phyloP scores from a whole-genome alignment of 1,284 basidiomycete genomes.

The Moesziomyces globuligerus region DNA sequence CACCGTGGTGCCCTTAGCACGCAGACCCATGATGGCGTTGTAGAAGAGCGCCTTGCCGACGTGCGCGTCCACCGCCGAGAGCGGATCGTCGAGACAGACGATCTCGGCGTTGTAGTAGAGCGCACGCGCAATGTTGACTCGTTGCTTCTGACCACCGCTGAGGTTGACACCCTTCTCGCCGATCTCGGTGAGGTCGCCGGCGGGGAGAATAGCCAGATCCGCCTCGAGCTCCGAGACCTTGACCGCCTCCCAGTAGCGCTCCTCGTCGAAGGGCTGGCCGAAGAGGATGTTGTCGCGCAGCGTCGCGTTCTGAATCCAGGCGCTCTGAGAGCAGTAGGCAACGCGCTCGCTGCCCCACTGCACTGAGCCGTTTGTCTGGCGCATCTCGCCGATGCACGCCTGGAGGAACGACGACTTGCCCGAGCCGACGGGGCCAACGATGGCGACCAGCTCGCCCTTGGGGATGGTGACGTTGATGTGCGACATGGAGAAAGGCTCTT shows the following conservation, averaged over 20 bases:
- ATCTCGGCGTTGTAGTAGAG: constrained; percentile 79
- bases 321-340: constrained; percentile 83
- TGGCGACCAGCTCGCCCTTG: constrained; percentile 55
- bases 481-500: constrained; percentile 55
- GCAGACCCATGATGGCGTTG: constrained; percentile 60
- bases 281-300: constrained; percentile 72
- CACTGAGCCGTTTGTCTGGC: constrained; percentile 49
- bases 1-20: constrained; percentile 52
- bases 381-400: constrained; percentile 65
- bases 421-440: constrained; percentile 65
- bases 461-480: constrained; percentile 49
- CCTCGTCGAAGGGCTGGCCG: constrained; percentile 70
- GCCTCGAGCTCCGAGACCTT: constrained; percentile 66
- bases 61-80: constrained; percentile 72
- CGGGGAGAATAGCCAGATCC: constrained; percentile 78
- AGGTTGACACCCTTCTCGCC: constrained; percentile 72
- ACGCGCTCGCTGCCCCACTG: constrained; percentile 68
- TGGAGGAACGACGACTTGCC: constrained; percentile 64
- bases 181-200: constrained; percentile 77
- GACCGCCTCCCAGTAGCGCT: constrained; percentile 68
- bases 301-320: constrained; percentile 88
- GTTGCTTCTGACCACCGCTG: constrained; percentile 74
- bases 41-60: constrained; percentile 67
- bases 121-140: constrained; percentile 79
- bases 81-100: constrained; percentile 76